phyloP scores from a whole-genome alignment of 148 eudicot genomes.

The Simmondsia chinensis region DNA sequence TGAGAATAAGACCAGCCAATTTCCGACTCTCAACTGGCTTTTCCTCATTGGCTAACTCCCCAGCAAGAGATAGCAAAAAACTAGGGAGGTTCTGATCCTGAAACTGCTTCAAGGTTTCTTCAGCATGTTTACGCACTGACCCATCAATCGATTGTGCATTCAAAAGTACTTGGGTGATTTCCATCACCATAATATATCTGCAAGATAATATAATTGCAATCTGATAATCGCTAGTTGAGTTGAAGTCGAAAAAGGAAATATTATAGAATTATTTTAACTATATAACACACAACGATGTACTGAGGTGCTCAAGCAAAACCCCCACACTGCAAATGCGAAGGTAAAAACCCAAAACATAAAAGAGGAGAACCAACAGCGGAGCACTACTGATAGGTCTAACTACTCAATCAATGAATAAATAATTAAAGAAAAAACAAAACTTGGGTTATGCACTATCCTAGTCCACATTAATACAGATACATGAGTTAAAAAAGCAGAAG shows the following conservation, averaged over 20 bases:
- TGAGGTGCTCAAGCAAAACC: not conserved
- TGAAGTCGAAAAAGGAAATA: not conserved
- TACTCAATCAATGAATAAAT: no score
- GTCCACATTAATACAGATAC: no score
- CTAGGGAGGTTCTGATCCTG: conserved; percentile 83
- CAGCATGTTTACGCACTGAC: conserved; percentile 74
- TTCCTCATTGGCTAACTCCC: conserved; percentile 79
- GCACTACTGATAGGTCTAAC: no score
- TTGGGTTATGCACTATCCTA: no score
- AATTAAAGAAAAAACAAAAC: no score
- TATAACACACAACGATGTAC: not conserved
- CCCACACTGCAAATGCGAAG: no score
- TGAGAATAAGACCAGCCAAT: conserved; percentile 77
- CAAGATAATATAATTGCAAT: not conserved
- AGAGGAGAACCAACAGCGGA: not conserved
- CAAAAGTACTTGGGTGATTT: conserved; percentile 81
- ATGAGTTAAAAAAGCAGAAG: no score
- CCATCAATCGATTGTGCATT: conserved; percentile 89
- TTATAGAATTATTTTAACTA: not conserved
- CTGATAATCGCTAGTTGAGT: not conserved
- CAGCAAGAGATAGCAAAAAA: conserved; percentile 75
- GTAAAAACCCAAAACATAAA: not conserved
- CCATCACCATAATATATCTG: conserved; percentile 57
- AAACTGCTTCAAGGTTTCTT: conserved; percentile 70
- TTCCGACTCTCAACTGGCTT: conserved; percentile 86